phyloP scores from a whole-genome alignment of 768 basidiomycete genomes.

The Amanita exitialis region DNA sequence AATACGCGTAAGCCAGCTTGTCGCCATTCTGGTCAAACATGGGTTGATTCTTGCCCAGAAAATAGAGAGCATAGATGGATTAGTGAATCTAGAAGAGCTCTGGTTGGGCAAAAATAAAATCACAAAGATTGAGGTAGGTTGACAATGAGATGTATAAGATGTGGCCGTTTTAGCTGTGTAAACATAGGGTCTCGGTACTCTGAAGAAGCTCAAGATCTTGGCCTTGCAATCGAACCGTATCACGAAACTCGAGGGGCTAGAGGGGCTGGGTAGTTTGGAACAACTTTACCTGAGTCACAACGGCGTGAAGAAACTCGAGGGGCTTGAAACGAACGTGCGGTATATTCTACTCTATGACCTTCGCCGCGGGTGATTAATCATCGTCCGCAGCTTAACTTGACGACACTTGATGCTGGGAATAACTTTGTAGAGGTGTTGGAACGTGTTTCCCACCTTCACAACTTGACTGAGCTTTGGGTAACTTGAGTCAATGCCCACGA shows the following conservation, averaged over 20 bases:
- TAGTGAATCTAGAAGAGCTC: constrained; percentile 81
- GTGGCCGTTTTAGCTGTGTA: constrained; percentile 1
- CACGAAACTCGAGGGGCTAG: constrained; percentile 76
- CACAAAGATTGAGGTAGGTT: constrained; percentile 65
- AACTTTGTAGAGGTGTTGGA: constrained; percentile 79
- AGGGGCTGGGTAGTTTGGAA: constrained; percentile 62
- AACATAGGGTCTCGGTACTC: constrained; percentile 51
- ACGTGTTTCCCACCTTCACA: constrained; percentile 65
- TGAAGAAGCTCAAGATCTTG: constrained; percentile 73
- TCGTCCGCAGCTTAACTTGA: constrained; percentile 44
- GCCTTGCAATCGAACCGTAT: constrained; percentile 94
- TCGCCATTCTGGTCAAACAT: not conserved
- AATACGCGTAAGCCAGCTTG: constrained; percentile 57
- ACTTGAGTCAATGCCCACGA: constrained; percentile 13
- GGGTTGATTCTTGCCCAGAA: constrained; percentile 33
- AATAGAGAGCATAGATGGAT: constrained; percentile 77
- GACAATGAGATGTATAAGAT: not conserved
- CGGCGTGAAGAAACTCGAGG: constrained; percentile 75
- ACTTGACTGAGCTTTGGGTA: constrained; percentile 94
- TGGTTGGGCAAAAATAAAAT: constrained; percentile 99
- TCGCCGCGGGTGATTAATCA: not conserved
- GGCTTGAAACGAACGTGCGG: constrained; percentile 74
- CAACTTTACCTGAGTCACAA: constrained; percentile 95
- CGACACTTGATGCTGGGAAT: constrained; percentile 79
- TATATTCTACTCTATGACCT: not conserved